Evolutionary conservation across 2,329 filamentous ascomycete species (phyloP), one percentile per base, ranked within the genome.

Genomic region (Apiospora rasikravindrae): DNA sequence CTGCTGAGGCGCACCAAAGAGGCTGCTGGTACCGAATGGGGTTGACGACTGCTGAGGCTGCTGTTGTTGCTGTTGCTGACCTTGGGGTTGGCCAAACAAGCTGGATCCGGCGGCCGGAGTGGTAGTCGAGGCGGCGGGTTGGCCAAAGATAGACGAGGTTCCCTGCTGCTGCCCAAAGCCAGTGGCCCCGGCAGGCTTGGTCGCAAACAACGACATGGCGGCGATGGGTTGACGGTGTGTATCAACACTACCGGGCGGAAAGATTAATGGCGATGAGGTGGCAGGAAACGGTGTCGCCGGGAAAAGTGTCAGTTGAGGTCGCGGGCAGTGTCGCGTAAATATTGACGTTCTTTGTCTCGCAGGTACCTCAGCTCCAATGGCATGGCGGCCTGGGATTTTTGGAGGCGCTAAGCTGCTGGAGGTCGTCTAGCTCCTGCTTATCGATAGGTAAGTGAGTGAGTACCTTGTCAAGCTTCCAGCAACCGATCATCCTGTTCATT

Each of bases 1-100:
- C 71, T 86, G 84, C 72, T 82, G 81, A 64, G 77, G 74, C 72
- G 80, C 80, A 51, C 84, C 84, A 73, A 88, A 87, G 7, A 86
- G 64, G 61, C 81, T 81, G 47, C 69, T 69, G n/a, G 64, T 57
- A 45, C 64, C 70, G 8, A 71, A 66, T 42, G 61, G 47, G 24
- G 42, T 68, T n/a, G 69, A 49, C 16, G 40, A 40, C 53, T 80
- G 79, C 69, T 83, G 79, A 47, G 80, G 80, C 70, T 82, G 77
- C 71, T 77, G 78, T 70, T 80, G 82, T 70, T 86, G 85, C 71
- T 85, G 84, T 53, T 79, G 79, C 70, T 84, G 80, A 44, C 80
- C 80, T 29, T 80, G 80, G 26, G 47, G 37, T 44, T 78, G 76
- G 42, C 74, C 75, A 33, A 69, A 69, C 4, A 69, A 10, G n/a